Conservation (phyloP, 2,329 filamentous ascomycete genomes). For the Huntiella bhutanensis region DNA sequence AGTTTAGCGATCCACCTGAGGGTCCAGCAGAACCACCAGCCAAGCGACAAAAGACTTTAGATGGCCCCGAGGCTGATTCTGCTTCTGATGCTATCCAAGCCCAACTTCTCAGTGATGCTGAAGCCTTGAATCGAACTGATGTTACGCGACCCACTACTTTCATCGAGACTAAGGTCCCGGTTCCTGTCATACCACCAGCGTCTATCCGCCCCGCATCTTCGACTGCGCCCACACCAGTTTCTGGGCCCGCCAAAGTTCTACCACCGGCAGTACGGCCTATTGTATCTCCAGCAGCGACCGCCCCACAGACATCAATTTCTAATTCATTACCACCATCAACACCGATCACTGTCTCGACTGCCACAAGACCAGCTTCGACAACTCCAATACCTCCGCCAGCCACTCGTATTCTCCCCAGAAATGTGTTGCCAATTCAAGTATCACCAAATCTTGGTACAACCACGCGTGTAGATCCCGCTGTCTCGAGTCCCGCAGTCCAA, state of each 20-base stretch:
- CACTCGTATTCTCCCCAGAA: too few species aligned
- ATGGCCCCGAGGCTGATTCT: conserved; percentile 4
- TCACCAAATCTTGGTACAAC: too few species aligned
- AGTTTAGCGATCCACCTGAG: background rate
- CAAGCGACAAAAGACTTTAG: conserved; percentile 1
- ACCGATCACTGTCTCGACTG: background rate
- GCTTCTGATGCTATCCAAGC: conserved; percentile 8
- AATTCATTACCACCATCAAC: background rate
- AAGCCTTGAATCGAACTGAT: conserved; percentile 1
- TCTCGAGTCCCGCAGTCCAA: too few species aligned
- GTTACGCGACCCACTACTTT: background rate
- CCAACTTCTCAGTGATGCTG: conserved; percentile 7
- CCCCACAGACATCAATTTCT: background rate
- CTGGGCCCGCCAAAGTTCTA: too few species aligned
- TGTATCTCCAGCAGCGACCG: background rate
- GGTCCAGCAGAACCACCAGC: conserved; percentile 13
- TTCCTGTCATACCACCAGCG: background rate
- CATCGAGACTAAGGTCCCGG: conserved; percentile 2
- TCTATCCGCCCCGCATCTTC: background rate
- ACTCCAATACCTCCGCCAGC: background rate
- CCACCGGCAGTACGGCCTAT: too few species aligned
- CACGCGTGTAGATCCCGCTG: too few species aligned
- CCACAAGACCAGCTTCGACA: background rate
- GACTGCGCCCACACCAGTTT: background rate
- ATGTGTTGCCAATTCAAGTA: too few species aligned